Base-by-base conservation (phyloP, 352 stramenopile species). In the Phytophthora uliginosa region DNA sequence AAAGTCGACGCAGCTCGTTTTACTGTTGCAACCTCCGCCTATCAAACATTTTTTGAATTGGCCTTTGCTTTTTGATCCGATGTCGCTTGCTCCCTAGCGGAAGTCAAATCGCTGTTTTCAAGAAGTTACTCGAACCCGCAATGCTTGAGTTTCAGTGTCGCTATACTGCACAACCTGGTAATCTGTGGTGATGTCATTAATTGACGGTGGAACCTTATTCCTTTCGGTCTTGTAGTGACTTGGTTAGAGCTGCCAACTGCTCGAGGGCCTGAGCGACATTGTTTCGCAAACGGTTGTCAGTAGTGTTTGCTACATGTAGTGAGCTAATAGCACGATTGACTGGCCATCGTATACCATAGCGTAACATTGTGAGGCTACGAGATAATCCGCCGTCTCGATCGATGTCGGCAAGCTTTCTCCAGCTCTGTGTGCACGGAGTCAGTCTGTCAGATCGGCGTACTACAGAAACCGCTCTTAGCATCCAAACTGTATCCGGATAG, bases 321-420 rank as follows among this genome's bases (percentile, higher is more conserved):
- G 0, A 17, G 9, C 10, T 42, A 20, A 18, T 20, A 48, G 13
- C 40, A 48, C 40, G 15, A 20, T 20, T 20, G 13, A 48, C 10
- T 47, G 38, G 38, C 6, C 5, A n/a, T n/a, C 10, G n/a, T 20
- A 20, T 50, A 50, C 40, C 40, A 50, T 50, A 12, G 38, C 24
- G 20, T 64, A 64, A 15, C 58, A 64, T 20, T 64, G 58, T 10
- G 58, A 54, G 15, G 42, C 40, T 20, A 64, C 58, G 15, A 64
- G 15, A 7, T 20, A 64, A 28, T 64, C 40, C 5, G 18, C 17
- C 13, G 24, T 31, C n/a, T 47, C 58, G 18, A 13, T 26, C 33
- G 42, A 64, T 7, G 24, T 55, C 18, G 38, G 26, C 13, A 64
- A 55, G 40, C 42, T 64, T 17, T 42, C 18, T 26, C 40, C 58